Evolutionary conservation across 139 green algal species (phyloP), one percentile per base, ranked within the genome.

Genomic region (Limnomonas spitsbergensis): DNA sequence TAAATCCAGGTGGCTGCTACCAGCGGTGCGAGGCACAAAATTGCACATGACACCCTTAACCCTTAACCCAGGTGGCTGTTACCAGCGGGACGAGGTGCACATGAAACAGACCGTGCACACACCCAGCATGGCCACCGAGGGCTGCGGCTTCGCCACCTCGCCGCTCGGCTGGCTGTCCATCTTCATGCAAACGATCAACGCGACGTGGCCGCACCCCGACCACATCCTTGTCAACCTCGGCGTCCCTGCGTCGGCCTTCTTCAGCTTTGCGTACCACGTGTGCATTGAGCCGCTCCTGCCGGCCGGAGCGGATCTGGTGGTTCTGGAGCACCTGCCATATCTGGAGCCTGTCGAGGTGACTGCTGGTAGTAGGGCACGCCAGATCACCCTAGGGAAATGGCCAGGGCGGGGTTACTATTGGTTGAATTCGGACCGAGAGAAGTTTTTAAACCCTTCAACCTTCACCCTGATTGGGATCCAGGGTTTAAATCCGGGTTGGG

Each of bases 181-280:
- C 56, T 70, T 70, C 56, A 70, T 70, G 56, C 9, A 24, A 14
- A 32, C 29, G 14, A 24, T 70, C 56, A 70, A 70, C 29, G 29
- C 56, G 7, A 70, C 56, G 4, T 70, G 56, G 56, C 56, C 56
- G 7, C 56, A 70, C 24, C 14, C 24, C 14, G 56, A 70, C 56
- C 56, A 70, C 56, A 24, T 70, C 14, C 56, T 70, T 20, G 29
- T 70, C 56, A 70, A 70, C 56, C 14, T 61, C 14, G 47, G 47
- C 20, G 20, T 61, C 14, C 47, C 47, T 61, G 47, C 14, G 47
- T 20, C 14, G 47, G 20, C 14, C 47, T 61, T 61, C 47, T 20
- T 29, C 20, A 20, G 47, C 14, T 61, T 29, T 61, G 14, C 47
- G 14, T 20, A 61, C 14, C 14, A 20, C 47, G 20, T 61, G 14